Base-by-base conservation (phyloP, 495 filamentous ascomycete genomes). In the Hypoxylon crocopeplum region DNA sequence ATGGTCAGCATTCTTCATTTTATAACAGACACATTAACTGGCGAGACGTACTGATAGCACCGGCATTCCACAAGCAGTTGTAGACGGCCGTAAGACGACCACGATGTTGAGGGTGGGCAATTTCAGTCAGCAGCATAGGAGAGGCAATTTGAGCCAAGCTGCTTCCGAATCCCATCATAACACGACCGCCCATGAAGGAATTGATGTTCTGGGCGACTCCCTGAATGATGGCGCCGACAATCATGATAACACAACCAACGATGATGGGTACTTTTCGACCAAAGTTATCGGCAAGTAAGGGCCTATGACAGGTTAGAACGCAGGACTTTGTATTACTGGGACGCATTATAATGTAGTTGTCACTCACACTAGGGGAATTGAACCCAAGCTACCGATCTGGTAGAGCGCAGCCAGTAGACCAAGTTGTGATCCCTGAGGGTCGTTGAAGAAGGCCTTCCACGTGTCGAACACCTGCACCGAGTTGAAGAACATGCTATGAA, bases 331-430 rank as follows among this genome's bases (percentile, higher is more conserved):
- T 2, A 7, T n/a, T 11, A 5, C 1, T 13, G n/a, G 10, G 29
- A n/a, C 15, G 21, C 2, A 12, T 7, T 17, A 42, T 2, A 20
- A 22, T n/a, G 38, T 0, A n/a, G 7, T 22, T 45, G 11, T 10
- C 12, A 68, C 81, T 71, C 73, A 84, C 81, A 87, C 86, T 7
- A 86, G 66, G 24, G 86, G 86, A 41, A 88, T 84, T 20, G 85
- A 85, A 33, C 74, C 75, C 57, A 90, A 77, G 48, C 79, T 83
- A 53, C 86, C 87, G 51, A 88, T 82, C 59, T 85, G 83, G 79
- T 88, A 86, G 64, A 88, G 79, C n/a, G 84, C 83, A 45, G 78
- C 82, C 7, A 91, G 80, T 32, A 90, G 78, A 69, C 86, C 87
- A 19, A 86, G 79, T 47, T 74, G 71, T 1, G 77, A 72, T 3